phyloP scores from a whole-genome alignment of 192 early-diverging fungal genomes.

The Cetraspora pellucida region DNA sequence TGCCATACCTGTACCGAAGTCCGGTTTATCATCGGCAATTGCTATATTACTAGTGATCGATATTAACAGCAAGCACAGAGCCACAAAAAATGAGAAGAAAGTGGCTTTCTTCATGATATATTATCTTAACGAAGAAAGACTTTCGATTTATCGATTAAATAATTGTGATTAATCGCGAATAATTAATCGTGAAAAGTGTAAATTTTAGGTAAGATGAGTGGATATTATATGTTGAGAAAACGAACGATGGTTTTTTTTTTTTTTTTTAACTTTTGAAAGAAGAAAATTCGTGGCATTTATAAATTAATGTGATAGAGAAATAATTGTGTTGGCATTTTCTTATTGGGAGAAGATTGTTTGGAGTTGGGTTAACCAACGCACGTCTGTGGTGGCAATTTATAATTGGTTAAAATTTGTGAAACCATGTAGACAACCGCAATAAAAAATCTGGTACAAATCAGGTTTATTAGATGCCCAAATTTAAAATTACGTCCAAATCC shows the following conservation, averaged over 20 bases:
- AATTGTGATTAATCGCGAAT: background rate
- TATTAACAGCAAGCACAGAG: slow-evolving; percentile 13
- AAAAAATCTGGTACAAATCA: too few species aligned
- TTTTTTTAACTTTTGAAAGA: background rate
- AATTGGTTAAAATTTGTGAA: slow-evolving; percentile 3
- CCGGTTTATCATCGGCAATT: slow-evolving; percentile 8
- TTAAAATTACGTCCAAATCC: too few species aligned
- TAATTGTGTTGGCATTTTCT: slow-evolving; percentile 1
- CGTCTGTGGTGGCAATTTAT: slow-evolving; percentile 6
- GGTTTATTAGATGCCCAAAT: too few species aligned
- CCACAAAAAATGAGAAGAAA: slow-evolving; percentile 17
- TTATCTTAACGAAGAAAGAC: background rate
- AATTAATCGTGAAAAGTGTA: background rate
- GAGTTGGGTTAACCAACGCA: background rate
- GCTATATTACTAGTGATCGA: background rate
- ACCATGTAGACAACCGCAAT: too few species aligned
- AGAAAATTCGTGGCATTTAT: background rate
- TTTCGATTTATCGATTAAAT: background rate
- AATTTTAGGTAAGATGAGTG: background rate
- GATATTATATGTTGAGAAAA: background rate
- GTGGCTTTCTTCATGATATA: slow-evolving; percentile 22
- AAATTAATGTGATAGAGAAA: background rate
- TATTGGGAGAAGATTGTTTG: slow-evolving; percentile 9
- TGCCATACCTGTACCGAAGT: slow-evolving; percentile 4
- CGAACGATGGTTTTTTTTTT: background rate